A percentile compares a stretch with the other conserved stretches of the same genome.
Conservation (phyloP, 441 rosid species). For the Erysimum pusillum region DNA sequence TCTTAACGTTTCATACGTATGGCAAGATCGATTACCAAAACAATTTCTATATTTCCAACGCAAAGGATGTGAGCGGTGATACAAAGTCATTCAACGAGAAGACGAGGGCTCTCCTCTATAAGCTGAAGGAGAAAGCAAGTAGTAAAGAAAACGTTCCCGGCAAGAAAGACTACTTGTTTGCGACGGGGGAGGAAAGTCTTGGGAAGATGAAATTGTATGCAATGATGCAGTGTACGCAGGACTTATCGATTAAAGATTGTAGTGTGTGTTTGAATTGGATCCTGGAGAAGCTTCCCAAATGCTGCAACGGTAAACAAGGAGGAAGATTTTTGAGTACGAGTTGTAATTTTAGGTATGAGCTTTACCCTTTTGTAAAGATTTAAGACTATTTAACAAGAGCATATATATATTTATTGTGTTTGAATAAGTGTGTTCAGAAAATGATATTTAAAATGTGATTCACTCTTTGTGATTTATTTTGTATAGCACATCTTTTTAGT, state of each 20-base stretch:
- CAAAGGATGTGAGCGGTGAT: background rate
- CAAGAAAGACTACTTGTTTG: background rate
- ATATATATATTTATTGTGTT: background rate
- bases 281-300: slow-evolving; percentile 47
- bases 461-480: background rate
- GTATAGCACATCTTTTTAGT: no score
- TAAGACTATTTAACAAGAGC: background rate
- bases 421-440: background rate
- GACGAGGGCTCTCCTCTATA: background rate
- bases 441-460: background rate
- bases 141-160: slow-evolving; percentile 11
- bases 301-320: slow-evolving; percentile 54
- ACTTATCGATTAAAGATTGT: slow-evolving; percentile 45
- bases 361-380: slow-evolving; percentile 39
- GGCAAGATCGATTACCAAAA: background rate
- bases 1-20: background rate
- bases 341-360: slow-evolving; percentile 59
- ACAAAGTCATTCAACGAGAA: background rate
- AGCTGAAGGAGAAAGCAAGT: background rate
- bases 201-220: slow-evolving; percentile 52
- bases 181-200: slow-evolving; percentile 43
- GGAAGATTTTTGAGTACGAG: slow-evolving; percentile 51
- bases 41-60: background rate
- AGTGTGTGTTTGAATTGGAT: slow-evolving; percentile 51
- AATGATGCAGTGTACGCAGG: slow-evolving; percentile 61